These are phyloP conservation scores for Benincasa hispida DNA, from an alignment of 306 rosid genomes.

Conservation along the genomic window DNA sequence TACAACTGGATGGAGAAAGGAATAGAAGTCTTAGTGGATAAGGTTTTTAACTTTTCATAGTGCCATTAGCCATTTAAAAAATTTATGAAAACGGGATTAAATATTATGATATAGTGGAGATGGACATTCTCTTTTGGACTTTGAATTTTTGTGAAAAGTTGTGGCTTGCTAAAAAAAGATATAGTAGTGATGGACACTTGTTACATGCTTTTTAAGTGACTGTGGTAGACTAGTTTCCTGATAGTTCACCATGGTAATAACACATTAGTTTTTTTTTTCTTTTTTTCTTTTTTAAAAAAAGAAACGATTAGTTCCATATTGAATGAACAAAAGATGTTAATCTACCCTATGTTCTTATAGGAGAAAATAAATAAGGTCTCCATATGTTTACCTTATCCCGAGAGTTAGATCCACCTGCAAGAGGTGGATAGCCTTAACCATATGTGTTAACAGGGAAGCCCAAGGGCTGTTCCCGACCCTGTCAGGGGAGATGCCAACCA, in stretches of 20 bases:
- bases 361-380: background rate
- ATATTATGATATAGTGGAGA: background rate
- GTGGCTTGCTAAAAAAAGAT: background rate
- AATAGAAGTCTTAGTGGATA: background rate
- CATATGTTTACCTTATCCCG: background rate
- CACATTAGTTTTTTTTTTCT: too few relatives aligned
- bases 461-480: too few relatives aligned
- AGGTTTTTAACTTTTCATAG: background rate
- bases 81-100: background rate
- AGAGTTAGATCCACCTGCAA: too few relatives aligned
- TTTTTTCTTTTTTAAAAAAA: too few relatives aligned
- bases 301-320: background rate
- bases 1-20: background rate
- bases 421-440: too few relatives aligned
- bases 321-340: background rate
- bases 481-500: too few relatives aligned
- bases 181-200: background rate
- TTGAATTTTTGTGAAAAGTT: too few relatives aligned
- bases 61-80: background rate
- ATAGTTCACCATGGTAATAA: background rate
- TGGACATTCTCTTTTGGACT: background rate
- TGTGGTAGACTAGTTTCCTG: background rate
- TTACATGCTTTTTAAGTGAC: background rate
- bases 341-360: background rate
- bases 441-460: too few relatives aligned